These are phyloP conservation scores for Asterophora parasitica DNA, from an alignment of 768 basidiomycete genomes.

Conservation along the genomic window DNA sequence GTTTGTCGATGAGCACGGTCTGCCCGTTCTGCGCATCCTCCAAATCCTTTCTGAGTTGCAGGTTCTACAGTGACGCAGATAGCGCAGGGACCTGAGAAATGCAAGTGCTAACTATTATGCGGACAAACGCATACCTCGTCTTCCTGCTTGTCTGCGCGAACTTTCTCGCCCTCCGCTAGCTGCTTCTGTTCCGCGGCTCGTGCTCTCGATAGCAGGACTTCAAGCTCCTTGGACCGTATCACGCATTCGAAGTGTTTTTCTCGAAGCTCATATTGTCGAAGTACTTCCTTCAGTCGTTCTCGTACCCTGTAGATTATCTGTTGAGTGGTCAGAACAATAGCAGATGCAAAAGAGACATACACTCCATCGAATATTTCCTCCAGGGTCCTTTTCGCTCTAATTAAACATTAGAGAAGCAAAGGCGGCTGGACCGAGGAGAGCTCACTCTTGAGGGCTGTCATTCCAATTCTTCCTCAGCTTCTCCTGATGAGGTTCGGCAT, in stretches of 20 bases:
- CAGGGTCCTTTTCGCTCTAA: constrained; percentile 66
- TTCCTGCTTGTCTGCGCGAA: constrained; percentile 60
- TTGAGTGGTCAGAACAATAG: neutral
- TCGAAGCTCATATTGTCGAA: constrained; percentile 84
- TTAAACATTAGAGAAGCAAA: constrained; percentile 7
- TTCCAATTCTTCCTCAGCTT: constrained; percentile 80
- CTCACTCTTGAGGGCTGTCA: constrained; percentile 70
- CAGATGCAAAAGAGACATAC: constrained; percentile 42
- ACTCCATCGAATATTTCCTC: constrained; percentile 85
- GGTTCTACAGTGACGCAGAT: constrained; percentile 39
- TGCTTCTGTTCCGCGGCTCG: constrained; percentile 86
- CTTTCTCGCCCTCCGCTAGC: constrained; percentile 70
- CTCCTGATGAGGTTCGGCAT: constrained; percentile 59
- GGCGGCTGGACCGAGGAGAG: neutral
- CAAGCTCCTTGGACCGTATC: constrained; percentile 87
- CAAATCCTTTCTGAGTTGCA: constrained; percentile 67
- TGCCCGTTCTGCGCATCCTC: constrained; percentile 79
- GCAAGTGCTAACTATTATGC: constrained; percentile 10
- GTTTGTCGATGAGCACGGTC: constrained; percentile 75
- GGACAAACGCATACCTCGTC: constrained; percentile 57
- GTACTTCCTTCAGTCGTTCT: constrained; percentile 81
- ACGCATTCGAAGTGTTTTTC: constrained; percentile 92
- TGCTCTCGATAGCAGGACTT: constrained; percentile 81
- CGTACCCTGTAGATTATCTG: constrained; percentile 54
- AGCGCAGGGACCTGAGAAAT: constrained; percentile 8